Base-by-base conservation (phyloP, 2,329 filamentous ascomycete genomes). In the Neopestalotiopsis sp. region DNA sequence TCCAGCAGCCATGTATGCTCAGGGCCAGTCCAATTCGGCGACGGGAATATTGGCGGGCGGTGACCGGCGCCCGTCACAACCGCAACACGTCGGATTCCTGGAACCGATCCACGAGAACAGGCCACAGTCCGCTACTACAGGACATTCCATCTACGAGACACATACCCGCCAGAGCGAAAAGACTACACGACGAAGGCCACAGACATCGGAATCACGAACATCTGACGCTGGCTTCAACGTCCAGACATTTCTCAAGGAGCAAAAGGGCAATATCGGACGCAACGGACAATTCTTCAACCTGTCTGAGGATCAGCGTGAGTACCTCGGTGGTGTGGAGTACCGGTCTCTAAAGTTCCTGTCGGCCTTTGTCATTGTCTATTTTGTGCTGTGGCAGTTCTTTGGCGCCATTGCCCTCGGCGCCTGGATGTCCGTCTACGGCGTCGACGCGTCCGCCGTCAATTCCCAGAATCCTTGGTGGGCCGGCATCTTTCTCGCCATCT, bases 391-490 rank as follows among this genome's bases (percentile, higher is more conserved):
- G 77, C 85, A 86, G 73, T 69, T 85, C 7, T 71, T 86, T 6
- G 82, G 83, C 9, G 79, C 78, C 66, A 72, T 86, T 5, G 81
- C 79, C 6, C 77, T 86, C 49, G 90, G 87, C 10, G 88, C 88
- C 17, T 92, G 88, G 83, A 86, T 91, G 67, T 83, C 83, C 17
- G 77, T 81, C 69, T 84, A 90, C 70, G 83, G 84, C 58, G 80
- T 87, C 0, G 79, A 80, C 9, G 80, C 83, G 4, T 83, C 89
- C 0, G 75, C 79, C 2, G 78, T 76, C 4, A 91, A 92, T 75
- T 88, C 86, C 13, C 83, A 90, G 67, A 88, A 89, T 69, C 87
- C 90, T 42, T 92, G 88, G 88, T 92, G 90, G 90, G 82, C 89
- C 2, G 90, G 90, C 56, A 85, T 89, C 59, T 93, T 92, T 79